Evolutionary conservation across 345 rosid species (phyloP).

Genomic region (Salix exigua): DNA sequence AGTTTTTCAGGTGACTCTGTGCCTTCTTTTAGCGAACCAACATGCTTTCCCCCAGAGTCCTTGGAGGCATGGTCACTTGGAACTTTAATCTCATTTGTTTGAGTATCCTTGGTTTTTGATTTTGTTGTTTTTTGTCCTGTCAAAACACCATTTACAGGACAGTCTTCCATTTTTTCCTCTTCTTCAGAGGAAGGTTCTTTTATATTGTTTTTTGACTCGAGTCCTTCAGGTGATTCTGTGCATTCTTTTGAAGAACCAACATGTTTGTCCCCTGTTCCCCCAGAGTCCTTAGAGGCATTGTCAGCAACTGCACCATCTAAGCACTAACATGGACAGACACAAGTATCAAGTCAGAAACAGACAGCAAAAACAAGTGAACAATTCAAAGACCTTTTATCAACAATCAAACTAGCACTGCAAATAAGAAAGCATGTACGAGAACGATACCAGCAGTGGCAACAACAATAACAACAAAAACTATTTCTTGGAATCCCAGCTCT

Average conservation of each 20-base stretch:
- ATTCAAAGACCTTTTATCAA: conserved; percentile 1
- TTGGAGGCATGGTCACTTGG: conserved; percentile 37
- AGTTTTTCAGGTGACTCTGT: conserved; percentile 37
- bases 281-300: conserved; percentile 46
- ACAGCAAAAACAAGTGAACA: background rate
- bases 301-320: conserved; percentile 41
- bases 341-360: background rate
- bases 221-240: conserved; percentile 37
- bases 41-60: conserved; percentile 34
- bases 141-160: conserved; percentile 69
- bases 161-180: conserved; percentile 62
- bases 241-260: conserved; percentile 28
- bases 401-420: background rate
- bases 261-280: conserved; percentile 32
- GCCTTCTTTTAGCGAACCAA: conserved; percentile 28
- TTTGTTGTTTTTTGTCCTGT: conserved; percentile 36
- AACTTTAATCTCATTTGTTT: background rate
- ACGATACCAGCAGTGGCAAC: background rate
- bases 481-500: too few species aligned
- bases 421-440: background rate
- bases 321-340: conserved; percentile 34
- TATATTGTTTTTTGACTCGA: conserved; percentile 32
- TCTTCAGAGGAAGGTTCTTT: conserved; percentile 45
- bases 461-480: background rate
- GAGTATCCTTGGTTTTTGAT: conserved; percentile 31